Evolutionary conservation across 495 filamentous ascomycete genomes (phyloP).

Genomic region (Oidiodendron maius): DNA sequence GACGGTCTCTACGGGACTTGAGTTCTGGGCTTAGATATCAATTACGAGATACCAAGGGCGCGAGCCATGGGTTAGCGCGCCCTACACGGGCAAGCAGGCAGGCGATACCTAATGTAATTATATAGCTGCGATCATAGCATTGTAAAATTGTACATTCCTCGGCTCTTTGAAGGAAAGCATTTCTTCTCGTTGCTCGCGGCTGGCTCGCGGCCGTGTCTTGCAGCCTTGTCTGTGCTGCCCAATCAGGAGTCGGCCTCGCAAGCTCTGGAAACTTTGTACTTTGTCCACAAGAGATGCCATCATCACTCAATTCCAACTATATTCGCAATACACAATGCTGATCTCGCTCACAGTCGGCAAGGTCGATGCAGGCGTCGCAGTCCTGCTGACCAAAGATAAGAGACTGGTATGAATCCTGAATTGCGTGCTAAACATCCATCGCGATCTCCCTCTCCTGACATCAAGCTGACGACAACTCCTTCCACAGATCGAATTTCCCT

Average conservation of each 20-base stretch:
- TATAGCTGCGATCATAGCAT: background rate
- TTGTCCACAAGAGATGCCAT: slow-evolving; percentile 6
- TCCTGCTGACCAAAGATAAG: slow-evolving; percentile 95
- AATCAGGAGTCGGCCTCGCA: slow-evolving; percentile 7
- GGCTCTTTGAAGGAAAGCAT: too few species aligned
- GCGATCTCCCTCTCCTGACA: background rate
- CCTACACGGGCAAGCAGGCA: too few species aligned
- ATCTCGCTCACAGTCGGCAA: slow-evolving; percentile 98
- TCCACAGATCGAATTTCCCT: slow-evolving; percentile 92
- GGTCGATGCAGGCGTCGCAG: slow-evolving; percentile 96
- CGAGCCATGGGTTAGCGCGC: too few species aligned
- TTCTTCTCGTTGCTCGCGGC: too few species aligned
- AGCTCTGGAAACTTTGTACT: background rate
- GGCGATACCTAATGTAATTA: background rate
- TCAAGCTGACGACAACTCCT: background rate
- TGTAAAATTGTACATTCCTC: too few species aligned
- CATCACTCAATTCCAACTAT: background rate
- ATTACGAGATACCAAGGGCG: too few species aligned
- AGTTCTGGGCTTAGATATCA: too few species aligned
- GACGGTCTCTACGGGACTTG: too few species aligned
- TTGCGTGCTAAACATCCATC: background rate
- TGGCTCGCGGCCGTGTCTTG: background rate
- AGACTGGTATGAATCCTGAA: slow-evolving; percentile 61
- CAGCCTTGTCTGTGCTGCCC: slow-evolving; percentile 12
- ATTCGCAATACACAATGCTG: slow-evolving; percentile 59